A percentile compares a stretch with the other conserved stretches of the same genome.
Conservation (phyloP, 2,329 filamentous ascomycete species). For the Xylariaceae sp. region DNA sequence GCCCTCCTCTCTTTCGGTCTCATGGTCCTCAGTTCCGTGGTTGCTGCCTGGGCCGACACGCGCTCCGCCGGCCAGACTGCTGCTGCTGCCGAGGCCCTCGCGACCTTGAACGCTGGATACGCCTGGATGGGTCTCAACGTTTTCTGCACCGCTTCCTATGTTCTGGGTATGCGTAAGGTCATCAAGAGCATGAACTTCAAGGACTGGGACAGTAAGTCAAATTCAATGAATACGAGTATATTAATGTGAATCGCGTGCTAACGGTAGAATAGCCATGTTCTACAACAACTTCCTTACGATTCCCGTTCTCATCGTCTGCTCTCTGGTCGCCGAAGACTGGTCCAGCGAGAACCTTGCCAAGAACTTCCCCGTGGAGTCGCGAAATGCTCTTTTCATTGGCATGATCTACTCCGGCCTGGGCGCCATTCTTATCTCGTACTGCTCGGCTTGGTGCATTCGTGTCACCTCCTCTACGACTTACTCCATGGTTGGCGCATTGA, state of each 20-base stretch:
- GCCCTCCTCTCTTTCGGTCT: slow-evolving; percentile 89
- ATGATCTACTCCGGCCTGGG: slow-evolving; percentile 93
- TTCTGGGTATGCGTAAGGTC: slow-evolving; percentile 92
- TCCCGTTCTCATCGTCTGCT: slow-evolving; percentile 78
- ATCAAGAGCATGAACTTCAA: slow-evolving; percentile 99
- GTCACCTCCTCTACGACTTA: slow-evolving; percentile 97
- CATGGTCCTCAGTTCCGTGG: slow-evolving; percentile 91
- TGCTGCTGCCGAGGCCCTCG: slow-evolving; percentile 69
- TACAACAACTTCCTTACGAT: slow-evolving; percentile 99
- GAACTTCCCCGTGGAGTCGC: slow-evolving; percentile 82
- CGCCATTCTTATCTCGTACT: slow-evolving; percentile 98
- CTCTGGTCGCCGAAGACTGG: slow-evolving; percentile 87
- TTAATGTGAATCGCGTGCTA: slow-evolving; percentile 23
- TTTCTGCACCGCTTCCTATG: slow-evolving; percentile 83
- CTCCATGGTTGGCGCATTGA: slow-evolving; percentile 95
- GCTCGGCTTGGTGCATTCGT: slow-evolving; percentile 96
- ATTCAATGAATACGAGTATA: neutral
- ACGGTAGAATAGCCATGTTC: slow-evolving; percentile 75
- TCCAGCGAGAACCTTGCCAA: slow-evolving; percentile 71
- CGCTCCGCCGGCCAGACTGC: slow-evolving; percentile 51
- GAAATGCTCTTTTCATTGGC: slow-evolving; percentile 74
- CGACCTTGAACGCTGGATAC: slow-evolving; percentile 89
- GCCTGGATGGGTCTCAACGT: slow-evolving; percentile 98
- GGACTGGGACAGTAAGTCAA: slow-evolving; percentile 90
- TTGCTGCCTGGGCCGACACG: slow-evolving; percentile 97